phyloP scores from a whole-genome alignment of 208 protist genomes.

The Porcisia hertigi region DNA sequence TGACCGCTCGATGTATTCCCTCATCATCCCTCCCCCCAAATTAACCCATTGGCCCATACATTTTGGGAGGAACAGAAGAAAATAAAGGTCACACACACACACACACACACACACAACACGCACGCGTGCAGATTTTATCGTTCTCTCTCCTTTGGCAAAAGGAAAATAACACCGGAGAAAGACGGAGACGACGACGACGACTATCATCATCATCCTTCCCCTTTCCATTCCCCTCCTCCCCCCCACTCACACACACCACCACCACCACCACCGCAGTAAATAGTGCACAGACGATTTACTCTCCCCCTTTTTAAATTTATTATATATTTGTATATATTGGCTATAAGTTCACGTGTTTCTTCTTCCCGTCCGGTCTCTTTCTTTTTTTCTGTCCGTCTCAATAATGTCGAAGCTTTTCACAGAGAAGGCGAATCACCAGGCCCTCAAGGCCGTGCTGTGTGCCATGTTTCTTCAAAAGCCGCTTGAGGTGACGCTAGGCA shows the following conservation, averaged over 20 bases:
- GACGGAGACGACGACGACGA: too few relatives aligned
- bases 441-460: conserved; percentile 80
- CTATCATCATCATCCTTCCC: too few relatives aligned
- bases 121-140: neutral
- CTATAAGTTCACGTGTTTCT: neutral
- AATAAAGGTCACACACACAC: neutral
- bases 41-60: too few relatives aligned
- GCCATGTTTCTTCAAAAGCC: conserved; percentile 51
- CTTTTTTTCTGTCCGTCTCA: neutral
- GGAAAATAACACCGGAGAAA: too few relatives aligned
- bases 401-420: conserved; percentile 64
- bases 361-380: neutral
- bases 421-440: conserved; percentile 89
- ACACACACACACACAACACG: neutral
- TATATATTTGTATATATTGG: too few relatives aligned
- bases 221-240: too few relatives aligned
- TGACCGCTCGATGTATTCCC: too few relatives aligned
- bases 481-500: conserved; percentile 67
- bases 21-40: too few relatives aligned
- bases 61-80: neutral
- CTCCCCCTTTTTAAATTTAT: too few relatives aligned
- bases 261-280: too few relatives aligned
- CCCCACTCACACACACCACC: too few relatives aligned
- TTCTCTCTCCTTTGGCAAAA: neutral
- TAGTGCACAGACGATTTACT: too few relatives aligned